Conservation (phyloP, 192 early-diverging fungal genomes). For the Chytriomyces sp. region DNA sequence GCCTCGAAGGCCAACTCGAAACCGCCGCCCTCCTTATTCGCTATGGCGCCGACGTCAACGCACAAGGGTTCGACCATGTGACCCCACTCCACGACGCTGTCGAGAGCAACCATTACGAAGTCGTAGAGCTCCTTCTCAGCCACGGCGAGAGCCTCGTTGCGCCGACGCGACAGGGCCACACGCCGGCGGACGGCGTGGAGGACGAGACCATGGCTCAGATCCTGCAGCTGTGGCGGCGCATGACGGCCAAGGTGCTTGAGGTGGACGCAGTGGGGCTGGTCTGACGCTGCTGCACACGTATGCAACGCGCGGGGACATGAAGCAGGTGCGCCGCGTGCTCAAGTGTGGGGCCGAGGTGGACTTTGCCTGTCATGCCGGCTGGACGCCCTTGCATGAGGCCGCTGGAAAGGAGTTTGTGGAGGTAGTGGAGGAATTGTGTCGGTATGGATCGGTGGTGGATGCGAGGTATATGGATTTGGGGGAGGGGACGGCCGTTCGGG, state of each 20-base stretch:
- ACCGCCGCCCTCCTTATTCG: conserved; percentile 45
- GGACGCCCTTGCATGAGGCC: conserved; percentile 58
- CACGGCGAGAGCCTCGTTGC: conserved; percentile 49
- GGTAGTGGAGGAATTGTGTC: conserved; percentile 40
- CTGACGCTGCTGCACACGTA: conserved; percentile 49
- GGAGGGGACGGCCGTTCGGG: background rate
- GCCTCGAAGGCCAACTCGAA: conserved; percentile 46
- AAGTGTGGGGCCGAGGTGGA: conserved; percentile 55
- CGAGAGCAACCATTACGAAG: conserved; percentile 45
- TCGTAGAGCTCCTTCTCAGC: conserved; percentile 50
- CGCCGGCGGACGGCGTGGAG: conserved; percentile 45
- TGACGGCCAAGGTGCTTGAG: conserved; percentile 35
- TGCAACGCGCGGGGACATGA: conserved; percentile 37
- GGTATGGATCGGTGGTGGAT: conserved; percentile 52
- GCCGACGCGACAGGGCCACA: conserved; percentile 48
- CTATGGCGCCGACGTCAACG: conserved; percentile 58
- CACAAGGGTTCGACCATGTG: conserved; percentile 49
- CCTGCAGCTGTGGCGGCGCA: conserved; percentile 46
- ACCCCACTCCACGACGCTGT: conserved; percentile 66
- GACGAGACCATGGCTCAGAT: conserved; percentile 37
- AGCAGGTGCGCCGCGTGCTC: conserved; percentile 34
- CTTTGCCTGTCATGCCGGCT: conserved; percentile 39
- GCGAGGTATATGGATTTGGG: background rate
- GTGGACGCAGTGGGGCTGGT: conserved; percentile 40
- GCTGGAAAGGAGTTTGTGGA: conserved; percentile 34